A percentile compares a stretch with the other conserved stretches of the same genome.
Conservation (phyloP, 345 rosid genomes). For the Pistacia integerrima region DNA sequence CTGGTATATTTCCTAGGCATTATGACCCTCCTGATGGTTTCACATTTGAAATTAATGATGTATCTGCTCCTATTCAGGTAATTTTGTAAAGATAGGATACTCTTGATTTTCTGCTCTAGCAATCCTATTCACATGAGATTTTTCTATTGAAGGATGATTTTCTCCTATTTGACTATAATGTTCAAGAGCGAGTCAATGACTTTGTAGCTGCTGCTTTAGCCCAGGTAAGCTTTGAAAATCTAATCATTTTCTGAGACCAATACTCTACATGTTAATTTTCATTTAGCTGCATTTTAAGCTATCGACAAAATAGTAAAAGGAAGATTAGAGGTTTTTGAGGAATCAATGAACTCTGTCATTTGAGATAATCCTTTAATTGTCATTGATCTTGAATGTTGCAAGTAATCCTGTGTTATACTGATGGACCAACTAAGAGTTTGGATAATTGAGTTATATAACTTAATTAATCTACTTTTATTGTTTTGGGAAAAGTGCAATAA, state of each 20-base stretch:
- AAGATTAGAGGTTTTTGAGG: neutral
- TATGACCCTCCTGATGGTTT: conserved; percentile 97
- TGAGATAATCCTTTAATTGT: neutral
- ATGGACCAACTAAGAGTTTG: neutral
- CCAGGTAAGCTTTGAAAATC: conserved; percentile 48
- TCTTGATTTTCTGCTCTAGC: conserved; percentile 19
- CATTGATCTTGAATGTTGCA: neutral
- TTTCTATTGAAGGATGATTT: conserved; percentile 63
- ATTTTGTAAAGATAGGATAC: neutral
- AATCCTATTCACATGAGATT: conserved; percentile 24
- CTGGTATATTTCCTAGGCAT: conserved; percentile 90
- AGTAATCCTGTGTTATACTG: neutral
- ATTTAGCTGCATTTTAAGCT: neutral
- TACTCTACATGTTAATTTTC: neutral
- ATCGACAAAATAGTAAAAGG: neutral
- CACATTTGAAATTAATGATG: conserved; percentile 82
- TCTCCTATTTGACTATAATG: conserved; percentile 80
- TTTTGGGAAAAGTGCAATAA: too few relatives aligned
- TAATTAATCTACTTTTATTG: neutral
- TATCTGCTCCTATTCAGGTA: conserved; percentile 93
- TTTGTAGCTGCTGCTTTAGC: conserved; percentile 86
- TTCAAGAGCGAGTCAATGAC: conserved; percentile 85
- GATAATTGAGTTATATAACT: neutral
- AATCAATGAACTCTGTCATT: neutral
- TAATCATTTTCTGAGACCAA: neutral